Conservation (phyloP, 345 rosid species). For the Acer campestre region DNA sequence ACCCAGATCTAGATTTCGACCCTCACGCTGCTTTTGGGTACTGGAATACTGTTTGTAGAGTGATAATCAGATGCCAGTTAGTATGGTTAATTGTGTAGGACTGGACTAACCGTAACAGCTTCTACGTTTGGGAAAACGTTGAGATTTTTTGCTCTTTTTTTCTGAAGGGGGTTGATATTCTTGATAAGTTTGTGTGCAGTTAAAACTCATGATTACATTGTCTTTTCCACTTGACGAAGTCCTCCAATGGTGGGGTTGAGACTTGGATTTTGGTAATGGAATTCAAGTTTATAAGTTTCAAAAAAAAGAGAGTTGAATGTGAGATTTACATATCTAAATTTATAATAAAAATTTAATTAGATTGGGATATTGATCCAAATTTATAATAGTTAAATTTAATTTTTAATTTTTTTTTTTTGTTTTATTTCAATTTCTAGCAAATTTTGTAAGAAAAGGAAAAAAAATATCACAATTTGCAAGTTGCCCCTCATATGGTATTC, state of each 20-base stretch:
- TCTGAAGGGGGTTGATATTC: not conserved
- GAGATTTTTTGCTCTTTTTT: not conserved
- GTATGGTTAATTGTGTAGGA: constrained; percentile 10
- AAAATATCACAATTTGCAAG: no score
- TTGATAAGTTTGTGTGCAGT: constrained; percentile 1
- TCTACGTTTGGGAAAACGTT: not conserved
- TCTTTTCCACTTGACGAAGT: constrained; percentile 2
- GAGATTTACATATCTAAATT: no score
- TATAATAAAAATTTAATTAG: no score
- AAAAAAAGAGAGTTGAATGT: no score
- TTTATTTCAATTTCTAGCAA: no score
- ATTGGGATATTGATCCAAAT: no score
- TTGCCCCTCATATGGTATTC: no score
- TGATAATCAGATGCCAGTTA: constrained; percentile 21
- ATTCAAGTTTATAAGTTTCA: not conserved
- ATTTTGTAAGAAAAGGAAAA: no score
- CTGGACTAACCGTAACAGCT: constrained; percentile 30
- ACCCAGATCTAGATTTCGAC: no score
- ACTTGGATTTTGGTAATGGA: constrained; percentile 1
- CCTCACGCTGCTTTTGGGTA: no score
- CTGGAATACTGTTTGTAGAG: constrained; percentile 19
- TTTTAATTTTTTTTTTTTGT: no score
- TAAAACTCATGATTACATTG: not conserved
- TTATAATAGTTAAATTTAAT: no score
- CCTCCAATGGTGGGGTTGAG: not conserved